These are phyloP conservation scores for Cardamine resedifolia DNA, from an alignment of 345 rosid genomes.

Conservation along the genomic window DNA sequence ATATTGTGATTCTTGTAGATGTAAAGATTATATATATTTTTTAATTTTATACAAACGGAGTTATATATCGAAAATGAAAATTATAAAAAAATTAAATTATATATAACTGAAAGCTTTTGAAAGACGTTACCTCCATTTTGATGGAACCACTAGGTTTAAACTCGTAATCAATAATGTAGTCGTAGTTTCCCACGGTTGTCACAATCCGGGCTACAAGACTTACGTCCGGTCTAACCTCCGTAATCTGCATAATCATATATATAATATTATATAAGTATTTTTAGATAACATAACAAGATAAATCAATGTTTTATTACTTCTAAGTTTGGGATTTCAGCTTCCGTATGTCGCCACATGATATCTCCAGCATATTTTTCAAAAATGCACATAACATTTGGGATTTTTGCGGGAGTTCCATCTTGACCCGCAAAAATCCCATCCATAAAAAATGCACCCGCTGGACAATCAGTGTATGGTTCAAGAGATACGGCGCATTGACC, in stretches of 20 bases:
- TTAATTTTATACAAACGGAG: too few species aligned
- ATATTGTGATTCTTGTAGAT: too few species aligned
- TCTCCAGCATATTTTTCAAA: conserved; percentile 58
- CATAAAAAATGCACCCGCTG: conserved; percentile 44
- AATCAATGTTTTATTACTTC: too few species aligned
- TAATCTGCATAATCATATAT: conserved; percentile 49
- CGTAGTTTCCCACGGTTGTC: conserved; percentile 46
- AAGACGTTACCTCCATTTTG: too few species aligned
- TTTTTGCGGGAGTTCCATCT: conserved; percentile 39
- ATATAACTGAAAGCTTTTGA: too few species aligned
- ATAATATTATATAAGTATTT: too few species aligned
- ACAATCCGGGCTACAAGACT: conserved; percentile 61
- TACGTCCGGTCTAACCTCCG: conserved; percentile 53
- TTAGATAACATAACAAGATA: too few species aligned
- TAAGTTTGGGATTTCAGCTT: conserved; percentile 4
- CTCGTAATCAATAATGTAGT: conserved; percentile 50
- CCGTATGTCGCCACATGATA: conserved; percentile 33
- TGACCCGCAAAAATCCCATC: conserved; percentile 43
- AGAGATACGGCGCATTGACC: conserved; percentile 48
- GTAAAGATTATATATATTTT: too few species aligned
- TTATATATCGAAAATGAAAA: too few species aligned
- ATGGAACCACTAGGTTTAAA: conserved; percentile 61
- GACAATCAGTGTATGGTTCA: conserved; percentile 50
- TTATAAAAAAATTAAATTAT: too few species aligned
- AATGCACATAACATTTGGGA: conserved; percentile 43